Base-by-base conservation (phyloP, 805 yeast species). In the Brettanomyces naardenensis region DNA sequence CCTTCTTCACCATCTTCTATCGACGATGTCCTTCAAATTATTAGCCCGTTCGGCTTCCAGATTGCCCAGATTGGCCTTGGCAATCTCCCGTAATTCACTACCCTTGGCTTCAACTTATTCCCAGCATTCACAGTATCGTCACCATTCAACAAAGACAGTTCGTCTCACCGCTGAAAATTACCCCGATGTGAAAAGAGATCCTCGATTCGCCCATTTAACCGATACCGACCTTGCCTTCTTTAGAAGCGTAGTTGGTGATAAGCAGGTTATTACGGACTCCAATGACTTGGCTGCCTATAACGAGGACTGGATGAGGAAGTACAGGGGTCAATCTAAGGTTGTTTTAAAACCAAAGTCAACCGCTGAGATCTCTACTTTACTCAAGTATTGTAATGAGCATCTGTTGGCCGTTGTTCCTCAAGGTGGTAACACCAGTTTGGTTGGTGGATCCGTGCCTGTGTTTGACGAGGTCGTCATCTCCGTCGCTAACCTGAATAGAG, bases 341-440 rank as follows among this genome's bases (percentile, higher is more conserved):
- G 88, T 87, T 1, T 66, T 89, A 46, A 85, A 81, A 58, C 97
- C 97, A 27, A 81, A 78, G 51, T 72, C 83, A 11, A 75, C 86
- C 2, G 77, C 80, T 44, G 89, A 89, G 58, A 80, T 90, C 14
- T 69, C 89, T 2, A 54, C 75, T 49, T 85, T 90, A 44, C 54
- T 90, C 54, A 77, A 75, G 56, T 81, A 87, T 61, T 86, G 95
- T 66, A 82, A 83, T 53, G 84, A 79, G 22, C 61, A 77, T 35
- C 74, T 71, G 43, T 61, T 89, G 21, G 95, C 97, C 0, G 77
- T 89, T 34, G 95, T 87, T 7, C 97, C 97, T 13, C 97, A 90
- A 63, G 96, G 97, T 55, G 97, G 97, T 49, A 89, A 90, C 62
- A 90, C 97, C 1, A 96, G 96, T 20, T 70, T 89, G 33, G 97